Conservation (phyloP, 2,329 filamentous ascomycete species). For the Clonostachys byssicola region DNA sequence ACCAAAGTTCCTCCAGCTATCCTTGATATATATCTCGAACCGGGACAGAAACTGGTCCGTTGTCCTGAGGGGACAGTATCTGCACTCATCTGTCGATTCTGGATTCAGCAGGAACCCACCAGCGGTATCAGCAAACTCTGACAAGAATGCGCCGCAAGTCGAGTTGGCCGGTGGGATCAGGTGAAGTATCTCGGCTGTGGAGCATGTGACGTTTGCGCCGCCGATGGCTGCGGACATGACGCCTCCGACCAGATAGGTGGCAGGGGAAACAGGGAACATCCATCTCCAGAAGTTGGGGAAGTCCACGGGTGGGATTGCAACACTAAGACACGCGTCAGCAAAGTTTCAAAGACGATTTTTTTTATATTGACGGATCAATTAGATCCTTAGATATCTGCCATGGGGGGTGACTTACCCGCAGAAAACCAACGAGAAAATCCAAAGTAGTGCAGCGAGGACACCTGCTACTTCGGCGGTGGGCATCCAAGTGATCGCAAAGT, state of each 20-base stretch:
- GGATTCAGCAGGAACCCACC: slow-evolving; percentile 41
- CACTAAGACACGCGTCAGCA: slow-evolving; percentile 64
- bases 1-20: slow-evolving; percentile 61
- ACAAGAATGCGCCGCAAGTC: slow-evolving; percentile 55
- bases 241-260: slow-evolving; percentile 69
- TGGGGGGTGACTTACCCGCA: slow-evolving; percentile 26
- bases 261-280: slow-evolving; percentile 70
- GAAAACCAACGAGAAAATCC: slow-evolving; percentile 62
- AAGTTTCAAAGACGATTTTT: too few relatives aligned
- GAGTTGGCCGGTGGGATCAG: slow-evolving; percentile 52
- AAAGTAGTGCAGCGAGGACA: slow-evolving; percentile 63
- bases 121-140: slow-evolving; percentile 31
- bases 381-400: too few relatives aligned
- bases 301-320: slow-evolving; percentile 53
- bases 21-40: slow-evolving; percentile 40
- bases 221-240: slow-evolving; percentile 62
- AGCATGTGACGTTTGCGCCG: slow-evolving; percentile 55
- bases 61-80: slow-evolving; percentile 40
- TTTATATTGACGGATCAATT: too few relatives aligned
- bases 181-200: slow-evolving; percentile 56
- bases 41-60: slow-evolving; percentile 40
- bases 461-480: slow-evolving; percentile 62
- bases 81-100: slow-evolving; percentile 29
- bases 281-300: slow-evolving; percentile 76
- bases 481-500: slow-evolving; percentile 59